Evolutionary conservation across 2,329 filamentous ascomycete species (phyloP), one percentile per base, ranked within the genome.

Genomic region (Arthrobotrys iridis): DNA sequence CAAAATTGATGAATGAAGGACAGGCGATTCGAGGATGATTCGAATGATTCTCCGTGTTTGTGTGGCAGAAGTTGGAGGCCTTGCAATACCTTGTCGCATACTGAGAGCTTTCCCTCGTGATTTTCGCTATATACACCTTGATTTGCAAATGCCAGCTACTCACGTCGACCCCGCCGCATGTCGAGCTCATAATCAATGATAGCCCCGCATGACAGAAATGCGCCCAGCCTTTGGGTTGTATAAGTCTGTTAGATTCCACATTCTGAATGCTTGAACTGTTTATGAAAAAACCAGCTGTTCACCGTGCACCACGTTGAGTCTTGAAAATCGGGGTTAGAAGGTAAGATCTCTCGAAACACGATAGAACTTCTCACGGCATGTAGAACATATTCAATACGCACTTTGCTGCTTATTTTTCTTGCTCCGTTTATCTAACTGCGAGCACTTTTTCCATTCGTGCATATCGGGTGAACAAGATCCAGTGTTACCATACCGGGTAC

Each of bases 401-500:
- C n/a, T n/a, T n/a, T n/a, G n/a, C n/a, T n/a, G n/a, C n/a, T n/a
- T n/a, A n/a, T n/a, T n/a, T n/a, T n/a, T n/a, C n/a, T n/a, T n/a
- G 40, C n/a, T 20, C 40, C 18, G 13, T 45, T 45, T 45, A 4
- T 28, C n/a, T 43, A n/a, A n/a, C n/a, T n/a, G n/a, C n/a, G n/a
- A n/a, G n/a, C 13, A n/a, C 4, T 20, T 20, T n/a, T 15, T 26
- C 33, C 18, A 28, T 11, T 7, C 26, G 24, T 28, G 6, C 33
- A 6, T 18, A 43, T 41, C 15, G 18, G 8, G 24, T 24, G 26
- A 22, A 59, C 15, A 1, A 33, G 41, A 59, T 45, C 4, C 4
- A 2, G 57, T 58, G 35, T 58, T 58, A 41, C 58, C 45, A 63
- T 6, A 40, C 26, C 55, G 66, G 58, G 15, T 71, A 58, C 18